Evolutionary conservation across 129 eudicot species (phyloP), one percentile per base, ranked within the genome.

Genomic region (Helichrysum umbraculigerum): DNA sequence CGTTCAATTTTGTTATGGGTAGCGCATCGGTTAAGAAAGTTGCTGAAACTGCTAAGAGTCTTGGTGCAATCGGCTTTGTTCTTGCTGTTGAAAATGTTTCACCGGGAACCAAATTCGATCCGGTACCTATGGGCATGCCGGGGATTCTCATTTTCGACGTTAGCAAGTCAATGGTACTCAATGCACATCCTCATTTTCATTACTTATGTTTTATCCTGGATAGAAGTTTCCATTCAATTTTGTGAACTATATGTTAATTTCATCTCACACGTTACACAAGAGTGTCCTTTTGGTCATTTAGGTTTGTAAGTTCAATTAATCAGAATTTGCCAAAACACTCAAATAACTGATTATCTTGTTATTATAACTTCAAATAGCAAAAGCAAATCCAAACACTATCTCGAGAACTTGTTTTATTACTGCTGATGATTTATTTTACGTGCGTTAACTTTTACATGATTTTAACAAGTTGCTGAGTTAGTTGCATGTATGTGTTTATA

Each of bases 61-160:
- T 94, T 14, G 98, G 98, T 73, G 98, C 98, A n/a, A 79, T 82
- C 42, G 98, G 98, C 65, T 94, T 94, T 72, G 97, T 94, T 75
- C 96, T 94, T 69, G 98, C 93, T 29, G 98, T 94, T 14, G 98
- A 94, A 85, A 87, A 78, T 69, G 89, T 86, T 62, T 84, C 98
- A 56, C 97, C 98, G 1, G 98, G 98, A 44, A 87, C 96, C 11
- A 94, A 91, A 85, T 94, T 88, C 54, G 96, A 89, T 76, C 98
- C 98, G 16, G 89, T 94, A 21, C 93, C 98, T 37, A 84, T 81
- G 34, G 76, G 91, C 65, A 83, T 89, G 72, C 97, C 98, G 0
- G 98, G 98, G 51, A 94, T 94, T 75, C 83, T 94, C 65, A 81
- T 94, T 68, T 79, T 91, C 21, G 98, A 94, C 41, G 93, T 89